phyloP scores from a whole-genome alignment of 2,329 filamentous ascomycete genomes.

The Anthostomella pinea region DNA sequence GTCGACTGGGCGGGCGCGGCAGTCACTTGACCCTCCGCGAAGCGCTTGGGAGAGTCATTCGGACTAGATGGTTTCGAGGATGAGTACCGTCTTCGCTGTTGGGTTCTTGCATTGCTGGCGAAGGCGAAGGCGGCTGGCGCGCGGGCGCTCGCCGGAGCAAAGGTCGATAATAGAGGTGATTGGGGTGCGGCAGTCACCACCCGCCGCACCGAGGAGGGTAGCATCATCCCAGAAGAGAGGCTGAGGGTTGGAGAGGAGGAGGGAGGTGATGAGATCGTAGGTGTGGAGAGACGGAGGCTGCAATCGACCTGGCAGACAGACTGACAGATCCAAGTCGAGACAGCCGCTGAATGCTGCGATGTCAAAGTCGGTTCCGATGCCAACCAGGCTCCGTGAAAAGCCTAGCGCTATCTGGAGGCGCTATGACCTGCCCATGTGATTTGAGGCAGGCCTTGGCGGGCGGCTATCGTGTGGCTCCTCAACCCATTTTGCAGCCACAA shows the following conservation, averaged over 20 bases:
- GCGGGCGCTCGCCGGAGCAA: conserved; percentile 41
- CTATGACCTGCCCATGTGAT: too few species aligned
- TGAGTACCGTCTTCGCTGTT: conserved; percentile 53
- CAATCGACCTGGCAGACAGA: too few species aligned
- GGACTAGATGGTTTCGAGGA: conserved; percentile 62
- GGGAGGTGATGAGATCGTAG: neutral
- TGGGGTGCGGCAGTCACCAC: conserved; percentile 47
- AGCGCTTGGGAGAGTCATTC: conserved; percentile 53
- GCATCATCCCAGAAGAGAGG: conserved; percentile 38
- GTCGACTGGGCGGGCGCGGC: conserved; percentile 41
- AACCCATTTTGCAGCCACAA: too few species aligned
- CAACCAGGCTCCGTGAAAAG: too few species aligned
- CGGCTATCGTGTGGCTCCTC: too few species aligned
- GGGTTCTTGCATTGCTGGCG: conserved; percentile 37
- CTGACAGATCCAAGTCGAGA: too few species aligned
- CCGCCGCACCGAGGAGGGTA: conserved; percentile 56
- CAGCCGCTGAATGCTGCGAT: too few species aligned
- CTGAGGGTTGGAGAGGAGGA: neutral
- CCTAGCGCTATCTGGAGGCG: too few species aligned
- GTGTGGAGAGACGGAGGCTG: too few species aligned
- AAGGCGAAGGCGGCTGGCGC: conserved; percentile 34
- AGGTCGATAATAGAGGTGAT: conserved; percentile 41
- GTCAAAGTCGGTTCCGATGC: too few species aligned
- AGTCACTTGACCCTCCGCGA: conserved; percentile 49
- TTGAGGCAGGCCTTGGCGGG: too few species aligned